phyloP scores from a whole-genome alignment of 768 basidiomycete genomes.

The Ephemerocybe angulata region DNA sequence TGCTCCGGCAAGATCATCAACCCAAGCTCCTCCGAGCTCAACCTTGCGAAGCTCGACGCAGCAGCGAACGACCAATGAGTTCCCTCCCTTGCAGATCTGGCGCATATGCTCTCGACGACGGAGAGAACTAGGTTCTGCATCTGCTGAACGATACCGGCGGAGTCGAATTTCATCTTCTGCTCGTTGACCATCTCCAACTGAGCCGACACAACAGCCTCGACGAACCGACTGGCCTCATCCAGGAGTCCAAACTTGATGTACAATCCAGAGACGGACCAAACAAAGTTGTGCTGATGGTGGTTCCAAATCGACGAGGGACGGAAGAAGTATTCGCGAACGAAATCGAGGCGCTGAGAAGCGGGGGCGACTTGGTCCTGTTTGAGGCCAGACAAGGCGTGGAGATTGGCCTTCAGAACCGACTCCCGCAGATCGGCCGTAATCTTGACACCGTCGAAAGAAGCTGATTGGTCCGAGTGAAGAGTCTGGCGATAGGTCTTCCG shows the following conservation, averaged over 20 bases:
- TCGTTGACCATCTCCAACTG: slow-evolving; percentile 15
- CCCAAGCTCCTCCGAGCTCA: slow-evolving; percentile 28
- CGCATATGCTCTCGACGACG: background rate
- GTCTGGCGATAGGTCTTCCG: no score
- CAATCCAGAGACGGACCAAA: background rate
- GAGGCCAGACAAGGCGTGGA: background rate
- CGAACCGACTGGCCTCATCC: no score
- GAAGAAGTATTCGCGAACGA: background rate
- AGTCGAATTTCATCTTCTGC: background rate
- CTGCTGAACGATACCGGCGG: background rate
- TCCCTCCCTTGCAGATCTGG: background rate
- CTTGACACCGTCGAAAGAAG: background rate
- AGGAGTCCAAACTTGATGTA: no score
- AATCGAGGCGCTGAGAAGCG: background rate
- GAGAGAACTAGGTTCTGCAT: background rate
- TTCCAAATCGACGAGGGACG: background rate
- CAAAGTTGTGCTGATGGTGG: background rate
- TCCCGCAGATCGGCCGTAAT: background rate
- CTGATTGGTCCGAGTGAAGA: no score
- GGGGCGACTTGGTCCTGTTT: background rate
- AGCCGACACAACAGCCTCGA: background rate
- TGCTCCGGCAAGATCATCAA: slow-evolving; percentile 31
- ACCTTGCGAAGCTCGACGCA: slow-evolving; percentile 31
- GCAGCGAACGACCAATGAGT: slow-evolving; percentile 7
- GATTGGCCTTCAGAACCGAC: background rate